A percentile compares a stretch with the other conserved stretches of the same genome.
Conservation (phyloP, 106 monocot species). For the Ottelia alismoides region DNA sequence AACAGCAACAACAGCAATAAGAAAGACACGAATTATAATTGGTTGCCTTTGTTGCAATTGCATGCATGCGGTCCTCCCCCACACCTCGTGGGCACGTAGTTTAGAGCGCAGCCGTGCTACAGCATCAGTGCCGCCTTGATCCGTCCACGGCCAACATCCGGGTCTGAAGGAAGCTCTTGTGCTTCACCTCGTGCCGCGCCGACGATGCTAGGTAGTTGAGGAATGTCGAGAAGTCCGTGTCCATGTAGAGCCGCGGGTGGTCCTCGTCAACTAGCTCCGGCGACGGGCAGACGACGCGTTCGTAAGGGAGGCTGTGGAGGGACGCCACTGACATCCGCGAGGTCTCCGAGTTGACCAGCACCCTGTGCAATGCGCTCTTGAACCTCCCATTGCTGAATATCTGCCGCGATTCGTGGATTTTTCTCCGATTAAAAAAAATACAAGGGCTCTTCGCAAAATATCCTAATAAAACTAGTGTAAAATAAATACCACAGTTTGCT, state of each 20-base stretch:
- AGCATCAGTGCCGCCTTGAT: too few relatives aligned
- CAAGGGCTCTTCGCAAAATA: too few relatives aligned
- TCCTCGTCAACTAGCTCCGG: slow-evolving; percentile 30
- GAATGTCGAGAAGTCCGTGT: slow-evolving; percentile 66
- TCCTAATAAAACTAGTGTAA: too few relatives aligned
- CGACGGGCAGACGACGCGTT: slow-evolving; percentile 36
- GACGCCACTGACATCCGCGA: slow-evolving; percentile 60
- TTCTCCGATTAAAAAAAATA: too few relatives aligned
- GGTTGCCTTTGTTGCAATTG: too few relatives aligned
- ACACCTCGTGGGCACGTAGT: too few relatives aligned
- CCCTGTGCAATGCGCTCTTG: slow-evolving; percentile 78
- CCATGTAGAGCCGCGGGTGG: slow-evolving; percentile 43
- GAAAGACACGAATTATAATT: too few relatives aligned
- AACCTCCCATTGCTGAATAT: slow-evolving; percentile 92
- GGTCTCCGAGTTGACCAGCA: slow-evolving; percentile 45
- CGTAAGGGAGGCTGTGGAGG: slow-evolving; percentile 63
- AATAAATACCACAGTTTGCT: too few relatives aligned
- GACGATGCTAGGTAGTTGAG: slow-evolving; percentile 38
- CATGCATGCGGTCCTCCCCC: too few relatives aligned
- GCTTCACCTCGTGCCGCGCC: slow-evolving; percentile 28
- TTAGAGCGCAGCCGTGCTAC: too few relatives aligned
- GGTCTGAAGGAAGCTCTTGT: slow-evolving; percentile 72
- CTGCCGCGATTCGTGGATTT: too few relatives aligned
- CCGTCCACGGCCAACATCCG: slow-evolving; percentile 44
- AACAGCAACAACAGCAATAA: too few relatives aligned